These are phyloP conservation scores for Aspergillus funiculosus DNA, from an alignment of 495 filamentous ascomycete species.

Conservation along the genomic window DNA sequence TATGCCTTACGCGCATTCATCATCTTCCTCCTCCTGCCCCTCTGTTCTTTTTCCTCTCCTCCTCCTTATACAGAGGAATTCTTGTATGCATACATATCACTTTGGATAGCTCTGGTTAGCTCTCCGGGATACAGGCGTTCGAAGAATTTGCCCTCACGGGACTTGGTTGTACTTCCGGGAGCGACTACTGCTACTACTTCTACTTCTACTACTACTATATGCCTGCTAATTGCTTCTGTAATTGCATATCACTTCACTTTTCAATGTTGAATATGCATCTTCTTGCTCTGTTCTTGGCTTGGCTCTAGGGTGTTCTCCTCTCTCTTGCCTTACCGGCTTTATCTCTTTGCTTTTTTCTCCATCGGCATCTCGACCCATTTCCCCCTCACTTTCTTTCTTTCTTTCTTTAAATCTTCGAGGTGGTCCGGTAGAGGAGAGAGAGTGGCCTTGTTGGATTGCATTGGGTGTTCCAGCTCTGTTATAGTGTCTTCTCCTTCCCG, in stretches of 20 bases:
- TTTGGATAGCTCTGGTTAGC: constrained; percentile 15
- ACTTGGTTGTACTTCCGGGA: background rate
- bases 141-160: constrained; percentile 8
- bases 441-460: background rate
- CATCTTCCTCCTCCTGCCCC: constrained; percentile 13
- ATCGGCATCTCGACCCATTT: constrained; percentile 9
- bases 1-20: constrained; percentile 30
- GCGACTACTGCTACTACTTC: too few species aligned
- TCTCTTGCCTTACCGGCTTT: constrained; percentile 6
- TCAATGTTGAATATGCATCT: constrained; percentile 35
- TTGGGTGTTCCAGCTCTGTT: too few species aligned
- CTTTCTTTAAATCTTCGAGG: constrained; percentile 4
- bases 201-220: constrained; percentile 9
- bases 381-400: constrained; percentile 2
- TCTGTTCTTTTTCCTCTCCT: constrained; percentile 17
- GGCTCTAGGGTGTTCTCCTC: constrained; percentile 16
- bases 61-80: constrained; percentile 19
- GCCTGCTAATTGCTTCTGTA: constrained; percentile 10
- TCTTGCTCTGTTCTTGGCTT: constrained; percentile 26
- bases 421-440: too few species aligned
- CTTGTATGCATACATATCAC: constrained; percentile 25
- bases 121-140: constrained; percentile 11
- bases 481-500: constrained; percentile 2
- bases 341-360: constrained; percentile 16
- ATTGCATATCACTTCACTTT: constrained; percentile 12